Evolutionary conservation across 495 filamentous ascomycete species (phyloP).

Genomic region (Penicillium antarcticum): DNA sequence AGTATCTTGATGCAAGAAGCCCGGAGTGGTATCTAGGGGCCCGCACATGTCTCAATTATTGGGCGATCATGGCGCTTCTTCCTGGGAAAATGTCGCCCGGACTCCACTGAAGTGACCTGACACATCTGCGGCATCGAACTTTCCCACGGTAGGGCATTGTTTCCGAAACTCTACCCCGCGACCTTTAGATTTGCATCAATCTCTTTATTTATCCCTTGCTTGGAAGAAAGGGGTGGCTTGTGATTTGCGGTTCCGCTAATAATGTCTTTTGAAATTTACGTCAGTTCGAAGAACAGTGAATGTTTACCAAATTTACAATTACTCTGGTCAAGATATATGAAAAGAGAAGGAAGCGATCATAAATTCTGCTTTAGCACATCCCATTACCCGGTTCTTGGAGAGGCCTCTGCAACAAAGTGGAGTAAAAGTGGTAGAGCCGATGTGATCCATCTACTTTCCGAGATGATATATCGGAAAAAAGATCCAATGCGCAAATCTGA

Average conservation of each 20-base stretch:
- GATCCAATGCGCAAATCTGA: not conserved
- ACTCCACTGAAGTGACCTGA: not conserved
- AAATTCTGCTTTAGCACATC: not conserved
- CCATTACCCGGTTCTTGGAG: not conserved
- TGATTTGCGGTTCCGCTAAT: not conserved
- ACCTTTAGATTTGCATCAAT: not conserved
- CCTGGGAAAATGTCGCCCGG: not conserved
- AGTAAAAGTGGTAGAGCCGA: not conserved
- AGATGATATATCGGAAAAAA: slow-evolving; percentile 8
- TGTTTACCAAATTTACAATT: not conserved
- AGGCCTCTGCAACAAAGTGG: not conserved
- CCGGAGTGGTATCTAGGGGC: not conserved
- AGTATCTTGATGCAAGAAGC: not conserved
- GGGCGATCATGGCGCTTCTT: slow-evolving; percentile 1
- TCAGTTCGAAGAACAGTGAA: not conserved
- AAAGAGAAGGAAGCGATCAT: not conserved
- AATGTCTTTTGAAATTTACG: not conserved
- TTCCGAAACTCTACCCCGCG: not conserved
- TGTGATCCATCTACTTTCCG: slow-evolving; percentile 4
- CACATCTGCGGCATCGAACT: not conserved
- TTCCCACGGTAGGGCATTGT: not conserved
- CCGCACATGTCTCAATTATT: not conserved
- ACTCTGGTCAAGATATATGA: too few relatives aligned
- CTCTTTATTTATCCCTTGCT: slow-evolving; percentile 1
- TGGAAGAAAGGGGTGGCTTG: not conserved